These are phyloP conservation scores for Cantharellus anzutake DNA, from an alignment of 768 basidiomycete genomes.

Conservation along the genomic window DNA sequence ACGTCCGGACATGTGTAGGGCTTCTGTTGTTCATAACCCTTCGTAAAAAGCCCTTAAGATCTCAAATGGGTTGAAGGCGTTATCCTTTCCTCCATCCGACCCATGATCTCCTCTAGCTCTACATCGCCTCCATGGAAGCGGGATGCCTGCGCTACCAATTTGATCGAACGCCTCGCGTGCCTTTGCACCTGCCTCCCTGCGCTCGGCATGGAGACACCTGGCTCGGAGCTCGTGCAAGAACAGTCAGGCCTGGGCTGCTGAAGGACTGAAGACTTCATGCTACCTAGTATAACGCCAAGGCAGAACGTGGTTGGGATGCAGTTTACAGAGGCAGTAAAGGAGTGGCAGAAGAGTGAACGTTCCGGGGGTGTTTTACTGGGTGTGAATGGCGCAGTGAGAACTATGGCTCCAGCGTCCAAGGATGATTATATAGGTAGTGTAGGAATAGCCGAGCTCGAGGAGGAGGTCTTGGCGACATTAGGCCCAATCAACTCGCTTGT, in stretches of 20 bases:
- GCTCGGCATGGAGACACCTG: conserved; percentile 37
- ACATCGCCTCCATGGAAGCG: conserved; percentile 34
- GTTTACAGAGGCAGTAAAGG: conserved; percentile 17
- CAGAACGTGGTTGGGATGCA: conserved; percentile 46
- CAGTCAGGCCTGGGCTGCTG: conserved; percentile 53
- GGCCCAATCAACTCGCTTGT: too few species aligned
- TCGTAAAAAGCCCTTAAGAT: conserved; percentile 3
- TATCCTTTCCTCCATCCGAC: conserved; percentile 40
- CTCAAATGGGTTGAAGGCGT: conserved; percentile 10
- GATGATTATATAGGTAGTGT: conserved; percentile 34
- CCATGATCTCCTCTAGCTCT: conserved; percentile 34
- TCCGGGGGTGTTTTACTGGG: conserved; percentile 9
- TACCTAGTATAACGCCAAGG: conserved; percentile 51
- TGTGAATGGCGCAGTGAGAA: conserved; percentile 2
- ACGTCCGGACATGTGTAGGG: conserved; percentile 48
- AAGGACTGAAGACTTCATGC: conserved; percentile 55
- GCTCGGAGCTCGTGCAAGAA: conserved; percentile 27
- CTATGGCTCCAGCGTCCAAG: conserved; percentile 10
- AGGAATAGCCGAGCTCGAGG: too few species aligned
- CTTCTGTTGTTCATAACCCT: neutral
- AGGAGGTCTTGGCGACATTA: too few species aligned
- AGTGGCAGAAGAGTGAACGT: conserved; percentile 24
- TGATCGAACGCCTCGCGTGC: conserved; percentile 48
- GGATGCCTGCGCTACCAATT: conserved; percentile 21
- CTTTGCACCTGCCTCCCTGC: conserved; percentile 62